Conservation (phyloP, 2,329 filamentous ascomycete genomes). For the Plectosphaerella plurivora region DNA sequence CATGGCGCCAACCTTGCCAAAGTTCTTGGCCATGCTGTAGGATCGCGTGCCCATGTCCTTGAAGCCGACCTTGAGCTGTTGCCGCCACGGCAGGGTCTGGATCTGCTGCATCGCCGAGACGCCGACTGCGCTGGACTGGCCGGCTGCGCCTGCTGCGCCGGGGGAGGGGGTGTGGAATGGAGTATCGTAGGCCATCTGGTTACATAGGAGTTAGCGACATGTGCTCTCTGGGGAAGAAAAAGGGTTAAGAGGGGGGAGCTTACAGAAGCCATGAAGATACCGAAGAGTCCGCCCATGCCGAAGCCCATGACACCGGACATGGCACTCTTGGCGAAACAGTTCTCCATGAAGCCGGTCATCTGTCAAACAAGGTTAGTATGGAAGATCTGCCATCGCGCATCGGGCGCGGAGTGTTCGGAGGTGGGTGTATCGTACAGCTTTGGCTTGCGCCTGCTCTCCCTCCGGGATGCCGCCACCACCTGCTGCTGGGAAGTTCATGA, state of each 20-base stretch:
- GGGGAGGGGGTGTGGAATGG: slow-evolving; percentile 58
- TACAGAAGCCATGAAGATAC: slow-evolving; percentile 97
- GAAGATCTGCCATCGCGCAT: not conserved
- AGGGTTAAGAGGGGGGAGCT: slow-evolving; percentile 19
- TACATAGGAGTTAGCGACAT: not conserved
- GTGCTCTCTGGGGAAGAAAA: not conserved
- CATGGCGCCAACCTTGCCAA: slow-evolving; percentile 86
- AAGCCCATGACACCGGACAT: slow-evolving; percentile 94
- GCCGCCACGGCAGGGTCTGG: slow-evolving; percentile 67
- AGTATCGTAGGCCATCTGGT: slow-evolving; percentile 95
- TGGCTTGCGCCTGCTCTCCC: slow-evolving; percentile 47
- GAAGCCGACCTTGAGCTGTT: slow-evolving; percentile 83
- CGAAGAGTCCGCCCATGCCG: slow-evolving; percentile 88
- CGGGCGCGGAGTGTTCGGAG: not conserved
- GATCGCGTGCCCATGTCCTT: slow-evolving; percentile 91
- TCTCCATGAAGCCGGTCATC: slow-evolving; percentile 87
- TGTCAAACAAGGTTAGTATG: slow-evolving; percentile 26
- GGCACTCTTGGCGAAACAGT: slow-evolving; percentile 81
- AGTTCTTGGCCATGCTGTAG: slow-evolving; percentile 84
- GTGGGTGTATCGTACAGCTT: slow-evolving; percentile 33
- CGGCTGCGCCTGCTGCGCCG: slow-evolving; percentile 30
- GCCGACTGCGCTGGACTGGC: no score
- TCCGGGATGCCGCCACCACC: slow-evolving; percentile 20
- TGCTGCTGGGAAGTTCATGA: slow-evolving; percentile 35
- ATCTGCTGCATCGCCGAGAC: slow-evolving; percentile 19